Conservation (phyloP, 1,139 yeast species). For the Debaryomyces nepalensis region DNA sequence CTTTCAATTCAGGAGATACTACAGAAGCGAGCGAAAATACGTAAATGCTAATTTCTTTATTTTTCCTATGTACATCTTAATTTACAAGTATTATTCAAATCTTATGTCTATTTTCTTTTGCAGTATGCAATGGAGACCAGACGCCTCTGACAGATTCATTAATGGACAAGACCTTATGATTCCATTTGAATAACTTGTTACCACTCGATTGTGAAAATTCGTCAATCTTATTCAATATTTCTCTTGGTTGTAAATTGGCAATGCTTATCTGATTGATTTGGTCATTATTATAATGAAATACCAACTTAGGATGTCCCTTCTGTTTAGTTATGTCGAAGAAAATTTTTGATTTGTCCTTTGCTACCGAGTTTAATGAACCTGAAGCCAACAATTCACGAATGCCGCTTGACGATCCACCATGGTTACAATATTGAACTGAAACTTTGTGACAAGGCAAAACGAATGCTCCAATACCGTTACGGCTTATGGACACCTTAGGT, state of each 20-base stretch:
- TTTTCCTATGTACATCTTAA: conserved; percentile 10
- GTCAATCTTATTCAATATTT: conserved; percentile 61
- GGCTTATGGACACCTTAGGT: conserved; percentile 57
- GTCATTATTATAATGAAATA: conserved; percentile 62
- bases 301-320: conserved; percentile 81
- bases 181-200: conserved; percentile 45
- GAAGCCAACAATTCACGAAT: conserved; percentile 68
- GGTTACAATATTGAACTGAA: conserved; percentile 80
- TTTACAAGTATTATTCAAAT: conserved; percentile 40
- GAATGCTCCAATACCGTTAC: conserved; percentile 84
- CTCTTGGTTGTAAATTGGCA: conserved; percentile 63
- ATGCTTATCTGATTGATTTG: conserved; percentile 46
- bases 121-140: conserved; percentile 95
- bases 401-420: conserved; percentile 95
- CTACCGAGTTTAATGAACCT: conserved; percentile 59
- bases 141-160: conserved; percentile 92
- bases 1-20: no score
- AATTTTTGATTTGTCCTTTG: conserved; percentile 63
- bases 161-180: conserved; percentile 74
- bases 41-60: conserved; percentile 11
- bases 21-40: no score
- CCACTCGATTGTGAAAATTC: conserved; percentile 52
- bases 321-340: conserved; percentile 72
- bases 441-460: conserved; percentile 75
- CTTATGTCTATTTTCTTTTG: conserved; percentile 68